Conservation (phyloP, 306 rosid genomes). For the Carpinus viminea region DNA sequence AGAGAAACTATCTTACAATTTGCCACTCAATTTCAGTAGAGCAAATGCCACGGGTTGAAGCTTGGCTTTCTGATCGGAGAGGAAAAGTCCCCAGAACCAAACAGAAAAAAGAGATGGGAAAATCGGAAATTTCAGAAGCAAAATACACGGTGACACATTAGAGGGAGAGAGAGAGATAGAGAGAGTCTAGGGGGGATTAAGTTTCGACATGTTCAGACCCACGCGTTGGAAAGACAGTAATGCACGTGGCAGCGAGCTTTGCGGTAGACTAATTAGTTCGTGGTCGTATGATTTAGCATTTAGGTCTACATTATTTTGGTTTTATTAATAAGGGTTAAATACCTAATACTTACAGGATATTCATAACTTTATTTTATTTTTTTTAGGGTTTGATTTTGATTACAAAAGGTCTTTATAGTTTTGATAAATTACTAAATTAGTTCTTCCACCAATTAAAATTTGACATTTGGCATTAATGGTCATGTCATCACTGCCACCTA, state of each 20-base stretch:
- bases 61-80: neutral
- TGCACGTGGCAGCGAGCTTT: slow-evolving; percentile 33
- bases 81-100: slow-evolving; percentile 11
- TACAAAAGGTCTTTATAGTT: no score
- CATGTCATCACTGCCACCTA: no score
- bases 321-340: no score
- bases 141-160: neutral
- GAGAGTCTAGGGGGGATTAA: slow-evolving; percentile 1
- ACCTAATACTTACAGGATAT: no score
- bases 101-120: slow-evolving; percentile 15
- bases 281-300: neutral
- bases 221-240: slow-evolving; percentile 32
- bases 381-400: no score
- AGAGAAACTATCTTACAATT: slow-evolving; percentile 2
- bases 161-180: neutral
- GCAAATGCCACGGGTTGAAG: neutral
- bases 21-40: neutral
- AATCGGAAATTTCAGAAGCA: neutral
- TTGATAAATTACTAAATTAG: no score
- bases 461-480: no score
- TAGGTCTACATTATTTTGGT: neutral
- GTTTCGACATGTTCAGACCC: slow-evolving; percentile 30
- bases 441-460: no score
- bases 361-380: no score
- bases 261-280: neutral